These are phyloP conservation scores for Paramecium caudatum DNA, from an alignment of 73 alveolate species.

Conservation along the genomic window DNA sequence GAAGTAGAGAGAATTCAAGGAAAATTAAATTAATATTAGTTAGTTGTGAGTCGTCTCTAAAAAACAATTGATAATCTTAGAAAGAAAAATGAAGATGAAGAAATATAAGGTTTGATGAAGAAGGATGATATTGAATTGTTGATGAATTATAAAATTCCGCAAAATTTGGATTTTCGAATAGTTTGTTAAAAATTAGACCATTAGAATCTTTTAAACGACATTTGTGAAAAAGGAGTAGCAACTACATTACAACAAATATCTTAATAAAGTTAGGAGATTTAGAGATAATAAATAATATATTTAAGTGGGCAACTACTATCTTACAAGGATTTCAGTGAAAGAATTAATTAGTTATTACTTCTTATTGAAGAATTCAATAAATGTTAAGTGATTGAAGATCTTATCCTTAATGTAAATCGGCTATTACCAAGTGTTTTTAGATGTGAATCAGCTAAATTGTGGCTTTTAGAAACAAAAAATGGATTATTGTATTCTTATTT, in stretches of 20 bases:
- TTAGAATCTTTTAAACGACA: constrained; percentile 48
- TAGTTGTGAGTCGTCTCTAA: constrained; percentile 54
- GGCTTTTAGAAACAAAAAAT: constrained; percentile 33
- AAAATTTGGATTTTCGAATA: constrained; percentile 66
- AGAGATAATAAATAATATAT: neutral
- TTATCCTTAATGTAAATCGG: constrained; percentile 33
- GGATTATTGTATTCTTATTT: constrained; percentile 47
- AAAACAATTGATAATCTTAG: constrained; percentile 72
- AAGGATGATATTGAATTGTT: constrained; percentile 76
- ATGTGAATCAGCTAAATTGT: constrained; percentile 51
- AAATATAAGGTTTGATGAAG: constrained; percentile 27
- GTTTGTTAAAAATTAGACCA: constrained; percentile 63
- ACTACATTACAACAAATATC: neutral
- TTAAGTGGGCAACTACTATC: neutral
- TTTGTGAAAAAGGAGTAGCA: constrained; percentile 60
- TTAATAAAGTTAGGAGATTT: neutral
- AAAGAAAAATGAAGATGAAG: constrained; percentile 59
- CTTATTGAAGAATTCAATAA: constrained; percentile 10
- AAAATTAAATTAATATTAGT: constrained; percentile 55
- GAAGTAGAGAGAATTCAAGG: constrained; percentile 74
- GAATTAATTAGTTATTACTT: constrained; percentile 22
- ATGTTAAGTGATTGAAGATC: neutral
- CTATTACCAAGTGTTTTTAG: neutral
- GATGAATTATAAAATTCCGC: constrained; percentile 67
- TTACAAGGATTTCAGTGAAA: constrained; percentile 31